Evolutionary conservation across 345 rosid genomes (phyloP).

Genomic region (Diplotaxis tenuifolia): DNA sequence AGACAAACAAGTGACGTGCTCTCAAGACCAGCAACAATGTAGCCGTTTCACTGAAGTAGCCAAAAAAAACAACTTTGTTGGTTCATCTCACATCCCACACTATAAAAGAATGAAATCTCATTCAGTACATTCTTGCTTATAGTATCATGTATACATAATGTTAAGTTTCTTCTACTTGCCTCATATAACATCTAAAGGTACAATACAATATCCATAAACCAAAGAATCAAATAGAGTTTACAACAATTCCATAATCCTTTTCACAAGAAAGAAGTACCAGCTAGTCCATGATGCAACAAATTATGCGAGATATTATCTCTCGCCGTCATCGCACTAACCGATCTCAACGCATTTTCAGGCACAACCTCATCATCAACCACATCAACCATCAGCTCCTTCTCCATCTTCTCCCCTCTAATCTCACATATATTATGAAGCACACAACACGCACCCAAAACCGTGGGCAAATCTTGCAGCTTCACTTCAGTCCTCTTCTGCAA

Average conservation of each 20-base stretch:
- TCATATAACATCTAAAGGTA: no score
- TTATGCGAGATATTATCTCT: slow-evolving; percentile 75
- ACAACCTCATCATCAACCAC: slow-evolving; percentile 68
- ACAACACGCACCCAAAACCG: slow-evolving; percentile 77
- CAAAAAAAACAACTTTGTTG: no score
- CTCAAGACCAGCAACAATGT: no score
- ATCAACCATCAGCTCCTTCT: slow-evolving; percentile 44
- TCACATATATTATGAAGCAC: slow-evolving; percentile 81
- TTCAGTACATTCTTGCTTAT: no score
- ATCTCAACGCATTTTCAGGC: slow-evolving; percentile 56
- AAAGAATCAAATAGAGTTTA: no score
- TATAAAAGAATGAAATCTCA: no score
- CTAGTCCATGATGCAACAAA: slow-evolving; percentile 69
- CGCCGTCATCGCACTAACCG: slow-evolving; percentile 53
- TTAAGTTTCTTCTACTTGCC: no score
- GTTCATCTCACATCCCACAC: no score
- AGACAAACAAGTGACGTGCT: no score
- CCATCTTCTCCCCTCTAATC: slow-evolving; percentile 51
- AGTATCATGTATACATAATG: no score
- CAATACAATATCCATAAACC: no score
- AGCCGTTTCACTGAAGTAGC: no score
- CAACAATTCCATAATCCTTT: neutral
- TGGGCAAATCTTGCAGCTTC: slow-evolving; percentile 74
- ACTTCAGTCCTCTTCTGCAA: slow-evolving; percentile 79
- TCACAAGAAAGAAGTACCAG: slow-evolving; percentile 62